Base-by-base conservation (phyloP, 2,329 filamentous ascomycete species). In the Aspergillus oerlinghausenensis region DNA sequence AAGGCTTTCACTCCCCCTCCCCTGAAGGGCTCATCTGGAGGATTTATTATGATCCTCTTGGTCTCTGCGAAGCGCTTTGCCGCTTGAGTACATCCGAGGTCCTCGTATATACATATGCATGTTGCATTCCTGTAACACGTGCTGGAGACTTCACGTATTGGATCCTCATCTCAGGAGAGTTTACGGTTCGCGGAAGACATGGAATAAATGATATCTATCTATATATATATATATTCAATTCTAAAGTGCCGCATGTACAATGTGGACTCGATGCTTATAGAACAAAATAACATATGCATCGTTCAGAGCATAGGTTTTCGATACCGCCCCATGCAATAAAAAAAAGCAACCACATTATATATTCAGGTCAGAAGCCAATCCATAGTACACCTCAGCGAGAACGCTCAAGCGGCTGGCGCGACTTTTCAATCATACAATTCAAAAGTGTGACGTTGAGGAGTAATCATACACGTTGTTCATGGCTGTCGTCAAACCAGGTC, bases 401-500 rank as follows among this genome's bases (percentile, higher is more conserved):
- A 38, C 32, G 32, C 32, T 38, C 14, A 38, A 38, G 32, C 32
- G 5, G 32, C 32, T 32, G 32, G 14, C 32, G 14, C 32, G 32
- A 17, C 21, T 47, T 10, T 45, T 47, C 43, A 26, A 14, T 47
- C 23, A 25, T 47, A 26, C 43, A 47, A 38, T 38, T 47, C 42
- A 25, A 26, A 14, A 26, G 17, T 25, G 21, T 2, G 14, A 14
- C 14, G 43, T 23, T 23, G 43, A 25, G 19, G 43, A 23, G 43
- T 47, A 47, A 17, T 47, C 43, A 47, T 47, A 47, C 43, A 47
- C 11, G 10, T 48, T 48, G 47, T 32, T 52, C 49, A 51, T 52
- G 47, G 23, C 52, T 25, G 28, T 50, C 51, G 47, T 54, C 29
- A 52, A 55, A 45, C 40, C n/a, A 10, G 21, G 55, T 14, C 21